Conservation (phyloP, 2,329 filamentous ascomycete species). For the Ophiostoma sp. region DNA sequence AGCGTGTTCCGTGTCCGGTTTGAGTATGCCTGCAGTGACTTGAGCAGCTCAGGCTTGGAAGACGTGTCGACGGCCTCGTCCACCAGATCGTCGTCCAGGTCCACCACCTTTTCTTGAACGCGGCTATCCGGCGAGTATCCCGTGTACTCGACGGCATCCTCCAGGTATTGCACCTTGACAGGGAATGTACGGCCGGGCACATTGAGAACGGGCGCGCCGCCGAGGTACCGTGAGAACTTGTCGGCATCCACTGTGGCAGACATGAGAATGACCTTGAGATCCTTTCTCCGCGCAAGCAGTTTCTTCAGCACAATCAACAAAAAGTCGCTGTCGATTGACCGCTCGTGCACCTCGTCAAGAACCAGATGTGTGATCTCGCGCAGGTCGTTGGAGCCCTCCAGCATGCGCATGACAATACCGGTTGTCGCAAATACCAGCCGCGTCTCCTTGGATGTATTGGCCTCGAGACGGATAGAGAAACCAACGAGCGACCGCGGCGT, state of each 20-base stretch:
- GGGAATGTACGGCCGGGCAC: slow-evolving; percentile 93
- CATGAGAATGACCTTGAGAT: slow-evolving; percentile 93
- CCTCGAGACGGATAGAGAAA: slow-evolving; percentile 89
- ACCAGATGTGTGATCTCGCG: slow-evolving; percentile 88
- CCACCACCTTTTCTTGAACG: slow-evolving; percentile 49
- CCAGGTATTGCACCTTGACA: slow-evolving; percentile 79
- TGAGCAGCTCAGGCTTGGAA: slow-evolving; percentile 53
- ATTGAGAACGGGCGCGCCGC: slow-evolving; percentile 76
- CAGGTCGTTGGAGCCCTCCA: slow-evolving; percentile 81
- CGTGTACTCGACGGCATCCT: slow-evolving; percentile 87
- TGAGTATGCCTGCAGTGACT: slow-evolving; percentile 68
- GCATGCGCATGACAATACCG: slow-evolving; percentile 95
- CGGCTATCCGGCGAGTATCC: slow-evolving; percentile 59
- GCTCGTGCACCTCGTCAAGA: slow-evolving; percentile 96
- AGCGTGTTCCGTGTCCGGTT: slow-evolving; percentile 69
- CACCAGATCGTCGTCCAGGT: slow-evolving; percentile 58
- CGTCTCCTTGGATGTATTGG: slow-evolving; percentile 75
- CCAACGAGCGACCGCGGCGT: slow-evolving; percentile 80
- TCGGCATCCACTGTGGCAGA: slow-evolving; percentile 94
- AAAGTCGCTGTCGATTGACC: slow-evolving; percentile 95
- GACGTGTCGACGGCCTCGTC: slow-evolving; percentile 49
- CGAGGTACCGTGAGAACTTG: slow-evolving; percentile 82
- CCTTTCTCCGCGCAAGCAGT: slow-evolving; percentile 67
- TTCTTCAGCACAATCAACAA: slow-evolving; percentile 86
- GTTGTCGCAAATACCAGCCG: slow-evolving; percentile 84